These are phyloP conservation scores for Blastocystis sp. DNA, from an alignment of 352 stramenopile genomes.

Conservation along the genomic window DNA sequence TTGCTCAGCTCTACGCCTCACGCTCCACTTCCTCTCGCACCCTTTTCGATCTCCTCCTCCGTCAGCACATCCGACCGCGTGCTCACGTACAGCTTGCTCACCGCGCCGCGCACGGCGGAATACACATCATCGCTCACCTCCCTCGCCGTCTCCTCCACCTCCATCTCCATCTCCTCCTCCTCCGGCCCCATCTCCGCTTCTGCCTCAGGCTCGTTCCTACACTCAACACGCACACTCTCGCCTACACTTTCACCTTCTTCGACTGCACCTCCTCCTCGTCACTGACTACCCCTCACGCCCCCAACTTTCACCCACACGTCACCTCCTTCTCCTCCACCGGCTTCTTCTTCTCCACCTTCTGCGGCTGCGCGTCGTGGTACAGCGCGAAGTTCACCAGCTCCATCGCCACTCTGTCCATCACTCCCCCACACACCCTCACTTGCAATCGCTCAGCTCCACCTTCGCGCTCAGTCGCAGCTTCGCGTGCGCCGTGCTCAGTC, in stretches of 20 bases:
- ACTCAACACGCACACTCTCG: not conserved
- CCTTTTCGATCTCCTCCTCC: not conserved
- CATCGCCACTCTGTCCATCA: constrained; percentile 81
- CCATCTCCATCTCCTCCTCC: not conserved
- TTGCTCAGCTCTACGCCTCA: too few relatives aligned
- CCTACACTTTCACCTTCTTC: not conserved
- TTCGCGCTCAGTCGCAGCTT: constrained; percentile 87
- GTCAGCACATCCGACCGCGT: not conserved
- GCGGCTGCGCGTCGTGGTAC: constrained; percentile 84
- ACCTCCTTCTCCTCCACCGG: constrained; percentile 56
- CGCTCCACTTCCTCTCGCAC: too few relatives aligned
- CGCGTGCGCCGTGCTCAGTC: constrained; percentile 91
- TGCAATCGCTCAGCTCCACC: constrained; percentile 78
- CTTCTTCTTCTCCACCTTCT: constrained; percentile 26
- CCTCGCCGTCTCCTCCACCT: not conserved
- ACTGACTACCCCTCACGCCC: constrained; percentile 21
- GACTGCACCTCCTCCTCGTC: constrained; percentile 34
- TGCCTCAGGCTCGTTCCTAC: not conserved
- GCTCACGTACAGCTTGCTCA: constrained; percentile 3
- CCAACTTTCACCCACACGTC: not conserved
- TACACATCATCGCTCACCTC: constrained; percentile 5
- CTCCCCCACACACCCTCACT: constrained; percentile 12
- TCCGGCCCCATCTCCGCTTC: not conserved
- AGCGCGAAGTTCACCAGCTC: constrained; percentile 93
- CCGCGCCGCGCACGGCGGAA: not conserved